These are phyloP conservation scores for Debaryomyces nepalensis DNA, from an alignment of 1,139 yeast species.

Conservation along the genomic window DNA sequence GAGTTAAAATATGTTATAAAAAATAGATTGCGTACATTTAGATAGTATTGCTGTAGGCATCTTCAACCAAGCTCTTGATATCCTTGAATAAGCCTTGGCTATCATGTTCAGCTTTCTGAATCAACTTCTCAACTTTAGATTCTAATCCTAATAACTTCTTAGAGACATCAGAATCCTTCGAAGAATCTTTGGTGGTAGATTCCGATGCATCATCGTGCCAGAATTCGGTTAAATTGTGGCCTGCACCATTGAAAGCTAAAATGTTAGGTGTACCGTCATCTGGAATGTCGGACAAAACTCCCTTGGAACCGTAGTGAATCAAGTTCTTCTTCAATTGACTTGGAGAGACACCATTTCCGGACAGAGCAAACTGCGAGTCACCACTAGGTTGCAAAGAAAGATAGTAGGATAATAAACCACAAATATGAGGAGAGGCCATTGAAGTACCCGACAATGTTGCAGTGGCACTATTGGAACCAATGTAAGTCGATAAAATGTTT, in stretches of 20 bases:
- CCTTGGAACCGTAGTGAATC: conserved; percentile 77
- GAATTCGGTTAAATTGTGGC: conserved; percentile 74
- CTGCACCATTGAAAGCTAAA: conserved; percentile 93
- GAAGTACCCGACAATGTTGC: conserved; percentile 97
- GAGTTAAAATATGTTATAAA: neutral
- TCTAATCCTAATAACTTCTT: conserved; percentile 20
- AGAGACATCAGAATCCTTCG: conserved; percentile 6
- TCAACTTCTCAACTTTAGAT: conserved; percentile 25
- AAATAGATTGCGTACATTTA: neutral
- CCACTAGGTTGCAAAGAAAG: conserved; percentile 88
- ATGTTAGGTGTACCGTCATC: conserved; percentile 78
- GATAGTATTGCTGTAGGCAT: conserved; percentile 21
- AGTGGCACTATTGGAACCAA: conserved; percentile 87
- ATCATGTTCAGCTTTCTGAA: conserved; percentile 24
- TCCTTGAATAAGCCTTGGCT: conserved; percentile 26
- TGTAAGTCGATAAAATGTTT: conserved; percentile 81
- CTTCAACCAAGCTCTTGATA: conserved; percentile 25
- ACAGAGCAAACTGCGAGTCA: conserved; percentile 70
- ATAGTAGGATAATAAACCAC: conserved; percentile 88
- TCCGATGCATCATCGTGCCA: conserved; percentile 48
- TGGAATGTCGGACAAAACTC: conserved; percentile 71
- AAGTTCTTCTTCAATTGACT: conserved; percentile 87
- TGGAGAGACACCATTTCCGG: conserved; percentile 71
- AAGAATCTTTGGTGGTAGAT: too few relatives aligned
- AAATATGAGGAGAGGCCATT: conserved; percentile 98